Percentiles rank a stretch among this genome's conserved stretches.
phyloP scores from a whole-genome alignment of 495 filamentous ascomycete species.

The Penicillium tannophilum region DNA sequence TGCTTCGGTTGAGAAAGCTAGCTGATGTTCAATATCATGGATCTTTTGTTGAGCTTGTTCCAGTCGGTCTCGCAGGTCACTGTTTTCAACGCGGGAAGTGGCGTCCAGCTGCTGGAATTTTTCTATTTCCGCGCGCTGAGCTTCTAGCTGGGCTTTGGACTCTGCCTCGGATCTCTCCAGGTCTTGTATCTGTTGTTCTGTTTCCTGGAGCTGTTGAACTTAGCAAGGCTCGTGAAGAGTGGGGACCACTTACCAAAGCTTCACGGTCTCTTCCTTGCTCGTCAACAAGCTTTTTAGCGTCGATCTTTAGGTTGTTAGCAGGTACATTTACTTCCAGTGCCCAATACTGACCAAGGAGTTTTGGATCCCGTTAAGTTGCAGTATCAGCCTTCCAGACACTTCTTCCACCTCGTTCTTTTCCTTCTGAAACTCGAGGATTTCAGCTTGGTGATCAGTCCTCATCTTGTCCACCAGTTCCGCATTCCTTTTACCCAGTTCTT shows the following conservation, averaged over 20 bases:
- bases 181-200: slow-evolving; percentile 11
- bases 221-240: not conserved
- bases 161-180: slow-evolving; percentile 24
- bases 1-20: not conserved
- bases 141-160: slow-evolving; percentile 14
- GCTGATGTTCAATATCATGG: slow-evolving; percentile 21
- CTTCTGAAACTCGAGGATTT: slow-evolving; percentile 11
- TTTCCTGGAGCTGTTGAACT: slow-evolving; percentile 5
- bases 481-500: slow-evolving; percentile 24
- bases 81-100: slow-evolving; percentile 18
- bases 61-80: slow-evolving; percentile 23
- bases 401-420: slow-evolving; percentile 29
- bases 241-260: not conserved
- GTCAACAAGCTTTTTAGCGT: slow-evolving; percentile 16
- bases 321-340: not conserved
- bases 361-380: slow-evolving; percentile 24
- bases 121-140: slow-evolving; percentile 26
- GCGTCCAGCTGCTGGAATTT: slow-evolving; percentile 26
- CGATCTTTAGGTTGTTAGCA: slow-evolving; percentile 26
- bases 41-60: slow-evolving; percentile 27
- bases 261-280: slow-evolving; percentile 4
- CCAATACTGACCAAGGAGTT: slow-evolving; percentile 29
- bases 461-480: not conserved
- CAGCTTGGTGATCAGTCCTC: not conserved
- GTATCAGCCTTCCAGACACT: slow-evolving; percentile 10